These are phyloP conservation scores for Rhamnella rubrinervis DNA, from an alignment of 331 rosid species.

Conservation along the genomic window DNA sequence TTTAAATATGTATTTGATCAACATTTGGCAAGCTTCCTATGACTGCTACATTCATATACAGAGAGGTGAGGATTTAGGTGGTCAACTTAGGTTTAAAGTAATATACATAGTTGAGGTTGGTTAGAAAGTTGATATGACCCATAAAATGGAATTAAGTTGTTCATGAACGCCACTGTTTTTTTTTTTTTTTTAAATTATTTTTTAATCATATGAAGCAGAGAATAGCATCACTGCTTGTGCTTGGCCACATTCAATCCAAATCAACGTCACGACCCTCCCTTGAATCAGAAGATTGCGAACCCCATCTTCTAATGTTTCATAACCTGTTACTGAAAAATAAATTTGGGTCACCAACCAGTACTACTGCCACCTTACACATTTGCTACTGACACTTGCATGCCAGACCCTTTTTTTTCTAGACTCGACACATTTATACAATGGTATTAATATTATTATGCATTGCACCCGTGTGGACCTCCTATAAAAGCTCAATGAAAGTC, in stretches of 20 bases:
- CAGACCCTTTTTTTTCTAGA: neutral
- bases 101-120: neutral
- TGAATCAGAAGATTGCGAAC: neutral
- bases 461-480: neutral
- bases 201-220: neutral
- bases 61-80: neutral
- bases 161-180: too few relatives aligned
- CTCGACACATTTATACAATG: neutral
- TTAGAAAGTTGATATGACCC: neutral
- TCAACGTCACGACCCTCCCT: neutral
- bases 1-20: too few relatives aligned
- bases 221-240: too few relatives aligned
- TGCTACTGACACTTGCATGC: neutral
- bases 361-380: neutral
- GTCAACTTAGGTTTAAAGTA: neutral
- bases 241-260: neutral
- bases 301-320: neutral
- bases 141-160: neutral
- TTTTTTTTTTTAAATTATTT: too few relatives aligned
- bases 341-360: neutral
- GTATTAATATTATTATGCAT: neutral
- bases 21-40: too few relatives aligned
- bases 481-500: neutral
- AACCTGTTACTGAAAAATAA: neutral
- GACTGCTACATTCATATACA: neutral